Conservation (phyloP, 768 basidiomycete genomes). For the Ramaria rubella region DNA sequence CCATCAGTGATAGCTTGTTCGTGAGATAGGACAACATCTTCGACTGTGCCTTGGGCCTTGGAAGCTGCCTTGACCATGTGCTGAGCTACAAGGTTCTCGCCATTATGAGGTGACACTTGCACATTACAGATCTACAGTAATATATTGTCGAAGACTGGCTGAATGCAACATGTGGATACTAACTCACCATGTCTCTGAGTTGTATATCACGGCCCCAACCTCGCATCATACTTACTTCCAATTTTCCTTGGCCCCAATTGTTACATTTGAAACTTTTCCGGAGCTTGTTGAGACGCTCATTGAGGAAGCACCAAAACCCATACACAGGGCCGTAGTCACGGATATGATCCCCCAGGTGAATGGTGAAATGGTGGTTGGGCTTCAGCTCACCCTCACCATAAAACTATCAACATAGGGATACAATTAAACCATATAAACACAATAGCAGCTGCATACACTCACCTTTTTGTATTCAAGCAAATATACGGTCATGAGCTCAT, state of each 20-base stretch:
- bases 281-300: conserved; percentile 29
- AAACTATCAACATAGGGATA: conserved; percentile 23
- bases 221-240: conserved; percentile 28
- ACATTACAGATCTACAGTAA: too few relatives aligned
- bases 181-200: conserved; percentile 15
- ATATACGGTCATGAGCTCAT: too few relatives aligned
- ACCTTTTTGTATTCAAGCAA: conserved; percentile 7
- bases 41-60: too few relatives aligned
- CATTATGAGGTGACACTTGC: too few relatives aligned
- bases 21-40: too few relatives aligned
- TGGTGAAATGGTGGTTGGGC: conserved; percentile 34
- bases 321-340: conserved; percentile 31
- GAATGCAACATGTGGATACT: too few relatives aligned
- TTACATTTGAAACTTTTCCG: too few relatives aligned
- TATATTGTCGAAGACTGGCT: background rate
- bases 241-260: too few relatives aligned
- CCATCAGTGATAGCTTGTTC: too few relatives aligned
- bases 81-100: too few relatives aligned
- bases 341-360: conserved; percentile 23
- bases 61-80: too few relatives aligned
- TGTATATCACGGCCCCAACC: conserved; percentile 16
- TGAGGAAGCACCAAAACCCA: conserved; percentile 35
- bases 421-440: background rate
- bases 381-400: conserved; percentile 26
- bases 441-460: background rate